phyloP scores from a whole-genome alignment of 805 yeast species.

The Kuraishia piskuri region DNA sequence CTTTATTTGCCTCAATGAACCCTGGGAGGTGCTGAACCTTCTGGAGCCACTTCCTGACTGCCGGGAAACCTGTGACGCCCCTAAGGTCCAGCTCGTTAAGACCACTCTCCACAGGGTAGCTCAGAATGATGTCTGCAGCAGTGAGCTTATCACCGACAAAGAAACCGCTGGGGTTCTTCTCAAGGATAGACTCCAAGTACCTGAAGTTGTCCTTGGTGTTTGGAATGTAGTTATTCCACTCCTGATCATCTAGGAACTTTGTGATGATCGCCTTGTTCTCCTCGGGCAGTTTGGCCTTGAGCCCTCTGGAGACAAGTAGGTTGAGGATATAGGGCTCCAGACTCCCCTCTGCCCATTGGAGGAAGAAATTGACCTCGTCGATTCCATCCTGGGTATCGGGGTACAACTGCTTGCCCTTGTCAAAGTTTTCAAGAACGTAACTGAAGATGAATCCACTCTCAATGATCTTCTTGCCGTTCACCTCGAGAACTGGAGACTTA shows the following conservation, averaged over 20 bases:
- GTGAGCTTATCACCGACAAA: slow-evolving; percentile 43
- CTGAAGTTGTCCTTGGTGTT: slow-evolving; percentile 33
- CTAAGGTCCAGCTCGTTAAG: neutral
- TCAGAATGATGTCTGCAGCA: slow-evolving; percentile 48
- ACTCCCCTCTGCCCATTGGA: slow-evolving; percentile 57
- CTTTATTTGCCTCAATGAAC: neutral
- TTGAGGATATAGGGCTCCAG: slow-evolving; percentile 27
- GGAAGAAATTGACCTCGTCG: slow-evolving; percentile 38
- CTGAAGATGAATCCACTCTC: slow-evolving; percentile 57
- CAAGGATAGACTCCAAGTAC: slow-evolving; percentile 31
- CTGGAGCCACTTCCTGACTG: neutral
- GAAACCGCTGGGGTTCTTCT: slow-evolving; percentile 23
- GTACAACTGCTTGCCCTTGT: slow-evolving; percentile 27
- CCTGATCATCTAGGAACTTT: slow-evolving; percentile 34
- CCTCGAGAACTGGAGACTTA: slow-evolving; percentile 51
- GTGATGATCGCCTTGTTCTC: slow-evolving; percentile 36
- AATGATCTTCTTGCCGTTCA: slow-evolving; percentile 30
- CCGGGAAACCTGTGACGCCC: neutral
- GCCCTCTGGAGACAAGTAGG: neutral
- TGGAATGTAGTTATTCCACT: slow-evolving; percentile 37
- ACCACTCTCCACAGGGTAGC: neutral
- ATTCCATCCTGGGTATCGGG: slow-evolving; percentile 30
- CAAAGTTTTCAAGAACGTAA: slow-evolving; percentile 42
- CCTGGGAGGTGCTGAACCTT: neutral
- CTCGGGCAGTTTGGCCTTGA: slow-evolving; percentile 34